Base-by-base conservation (phyloP, 306 rosid species). In the apple (Malus domestica) region DNA sequence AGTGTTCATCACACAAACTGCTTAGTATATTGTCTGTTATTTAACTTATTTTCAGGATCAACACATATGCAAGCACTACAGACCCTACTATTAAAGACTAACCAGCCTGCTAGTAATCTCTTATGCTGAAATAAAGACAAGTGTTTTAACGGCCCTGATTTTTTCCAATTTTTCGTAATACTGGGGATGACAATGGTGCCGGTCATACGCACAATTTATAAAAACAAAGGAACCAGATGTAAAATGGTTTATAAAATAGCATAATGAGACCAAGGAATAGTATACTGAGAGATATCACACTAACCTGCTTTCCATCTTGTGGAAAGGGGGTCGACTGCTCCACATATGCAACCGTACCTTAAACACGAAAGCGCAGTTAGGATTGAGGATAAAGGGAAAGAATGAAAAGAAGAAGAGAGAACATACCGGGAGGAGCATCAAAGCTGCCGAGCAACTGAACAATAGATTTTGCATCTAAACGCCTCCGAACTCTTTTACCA, bases 271-370 rank as follows among this genome's bases (percentile, higher is more conserved):
- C 64, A 20, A 25, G 33, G 66, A 61, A 61, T 61, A 25, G 63
- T 70, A 32, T 25, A 63, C 45, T 58, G 73, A 32, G 61, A 78
- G 57, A 45, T 51, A 68, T 49, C 59, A 60, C 40, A 62, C 83
- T 30, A 83, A 93, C 98, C 97, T 86, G 98, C 84, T 93, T 93
- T 68, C 98, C 98, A 78, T 93, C 98, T 79, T 87, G 79, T 51
- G 98, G 98, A 86, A 13, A 91, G 60, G 97, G 96, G 62, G 54
- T 71, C 18, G 98, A 89, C 73, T 93, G 97, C 89, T 93, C 98
- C 74, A 93, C 79, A 72, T 87, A 93, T 40, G 91, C 98, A 10
- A 71, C 83, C 68, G 97, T 91, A 77, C 97, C 98, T 93, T 80
- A 80, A 80, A 71, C 79, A 75, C 74, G 80, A 77, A 80, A 84